Evolutionary conservation across 2,329 filamentous ascomycete genomes (phyloP), one percentile per base, ranked within the genome.

Genomic region (Penicillium sp.): DNA sequence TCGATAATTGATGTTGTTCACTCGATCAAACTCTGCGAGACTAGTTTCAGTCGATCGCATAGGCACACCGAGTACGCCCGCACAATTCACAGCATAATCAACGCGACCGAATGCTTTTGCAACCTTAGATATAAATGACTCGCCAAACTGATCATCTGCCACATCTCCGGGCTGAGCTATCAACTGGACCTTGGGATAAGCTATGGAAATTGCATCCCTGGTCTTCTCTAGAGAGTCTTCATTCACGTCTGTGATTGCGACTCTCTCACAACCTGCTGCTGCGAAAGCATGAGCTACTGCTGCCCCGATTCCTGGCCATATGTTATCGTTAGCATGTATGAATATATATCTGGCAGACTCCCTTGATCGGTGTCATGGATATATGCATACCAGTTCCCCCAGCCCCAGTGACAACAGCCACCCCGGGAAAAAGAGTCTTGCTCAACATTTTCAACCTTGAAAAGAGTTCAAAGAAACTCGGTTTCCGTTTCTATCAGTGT

Each of bases 31-130:
- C 10, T 74, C 74, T 1, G 76, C 74, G 1, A 76, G 67, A 0
- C 75, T 66, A n/a, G 77, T 82, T 49, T 85, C 82, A 29, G 76
- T 58, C 2, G 70, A 70, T 25, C 68, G 66, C 21, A 61, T 42
- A 3, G 64, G 51, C 6, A 64, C 48, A 8, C 69, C 67, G 13
- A 72, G 48, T 63, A 85, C 76, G 0, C 84, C 84, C 0, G 83
- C 84, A 52, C 83, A 85, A 55, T 82, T 83, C 7, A 85, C 80
- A 0, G 78, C 78, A 65, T 86, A 86, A 63, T 86, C 83, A 4
- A 86, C 66, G 8, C 83, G 78, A 0, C 69, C 69, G 56, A 83
- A 67, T 3, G 50, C 13, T n/a, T 50, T 37, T 1, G 65, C 55
- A 3, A 59, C 56, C 26, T 49, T 46, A 2, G 57, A 23, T 5